Percentiles rank a stretch among this genome's conserved stretches.
phyloP scores from a whole-genome alignment of 106 monocot species.

The Apostasia ramifera region DNA sequence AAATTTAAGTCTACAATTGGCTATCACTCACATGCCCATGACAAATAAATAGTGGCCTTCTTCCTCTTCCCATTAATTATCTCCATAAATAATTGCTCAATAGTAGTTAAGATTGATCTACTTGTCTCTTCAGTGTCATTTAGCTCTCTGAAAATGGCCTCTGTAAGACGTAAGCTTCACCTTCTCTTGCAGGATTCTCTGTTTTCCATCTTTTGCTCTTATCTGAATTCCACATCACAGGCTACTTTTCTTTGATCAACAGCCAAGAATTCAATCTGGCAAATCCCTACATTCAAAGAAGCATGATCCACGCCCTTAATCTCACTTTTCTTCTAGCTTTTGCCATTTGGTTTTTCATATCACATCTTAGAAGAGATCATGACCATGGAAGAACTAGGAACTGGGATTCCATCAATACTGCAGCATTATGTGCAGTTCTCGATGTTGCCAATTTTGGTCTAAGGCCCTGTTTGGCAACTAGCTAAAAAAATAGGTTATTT shows the following conservation, averaged over 20 bases:
- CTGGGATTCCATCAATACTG: constrained; percentile 22
- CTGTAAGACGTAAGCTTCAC: too few relatives aligned
- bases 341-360: constrained; percentile 8
- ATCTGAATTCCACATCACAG: too few relatives aligned
- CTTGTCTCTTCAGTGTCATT: too few relatives aligned
- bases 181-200: neutral
- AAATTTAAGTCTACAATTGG: too few relatives aligned
- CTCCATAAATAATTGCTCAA: too few relatives aligned
- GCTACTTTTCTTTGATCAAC: constrained; percentile 3
- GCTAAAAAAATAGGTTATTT: too few relatives aligned
- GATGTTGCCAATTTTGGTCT: constrained; percentile 12
- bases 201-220: neutral
- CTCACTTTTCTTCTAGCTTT: constrained; percentile 28
- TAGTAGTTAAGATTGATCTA: too few relatives aligned
- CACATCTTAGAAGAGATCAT: constrained; percentile 7
- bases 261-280: constrained; percentile 13
- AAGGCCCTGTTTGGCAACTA: too few relatives aligned
- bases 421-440: constrained; percentile 21
- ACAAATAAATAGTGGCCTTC: neutral
- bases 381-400: constrained; percentile 3
- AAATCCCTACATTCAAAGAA: constrained; percentile 26
- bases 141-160: too few relatives aligned
- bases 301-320: constrained; percentile 25
- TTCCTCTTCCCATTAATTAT: too few relatives aligned
- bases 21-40: neutral